Base-by-base conservation (phyloP, 306 rosid genomes). In the Vicia faba region DNA sequence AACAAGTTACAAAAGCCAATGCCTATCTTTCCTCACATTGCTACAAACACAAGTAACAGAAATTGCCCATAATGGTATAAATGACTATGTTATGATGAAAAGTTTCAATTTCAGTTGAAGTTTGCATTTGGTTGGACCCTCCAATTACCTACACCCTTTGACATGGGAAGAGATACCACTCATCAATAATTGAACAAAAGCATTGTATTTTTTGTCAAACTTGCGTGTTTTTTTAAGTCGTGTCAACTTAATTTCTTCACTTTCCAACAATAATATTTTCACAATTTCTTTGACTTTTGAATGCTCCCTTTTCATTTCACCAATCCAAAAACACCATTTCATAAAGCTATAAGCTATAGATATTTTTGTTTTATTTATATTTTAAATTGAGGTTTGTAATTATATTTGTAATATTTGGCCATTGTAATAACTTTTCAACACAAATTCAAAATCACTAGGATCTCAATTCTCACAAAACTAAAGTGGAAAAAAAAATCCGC, bases 41-140 rank as follows among this genome's bases (percentile, higher is more conserved):
- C 51, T 64, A 40, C 75, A 68, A 68, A 31, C 76, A 66, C 66
- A 66, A 31, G 44, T 49, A 76, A 79, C 73, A 53, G 59, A 41
- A 41, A 41, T 36, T 69, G 80, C 73, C 87, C 87, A 85, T 78
- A 67, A 67, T 77, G 16, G 8, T 33, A 60, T 54, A 54, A 51
- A 67, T 75, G 80, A 64, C 70, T 64, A 56, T 68, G 36, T 71
- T 81, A 78, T 61, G 72, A 70, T 82, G 49, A 59, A 55, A 65
- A 70, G 65, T 58, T 60, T 58, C 71, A 50, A 16, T 61, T 41
- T 50, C 4, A 62, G 16, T 68, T 61, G 80, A 60, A 55, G 23
- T 74, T 48, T 23, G 44, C 61, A 11, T 1, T 13, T 12, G 48
- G 31, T 74, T 74, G 81, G 78, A 77, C 79, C 84, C 75, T 79